Percentiles rank a stretch among this genome's conserved stretches.
Evolutionary conservation across 2,329 filamentous ascomycete species (phyloP).

Genomic region (Claviceps sp.): DNA sequence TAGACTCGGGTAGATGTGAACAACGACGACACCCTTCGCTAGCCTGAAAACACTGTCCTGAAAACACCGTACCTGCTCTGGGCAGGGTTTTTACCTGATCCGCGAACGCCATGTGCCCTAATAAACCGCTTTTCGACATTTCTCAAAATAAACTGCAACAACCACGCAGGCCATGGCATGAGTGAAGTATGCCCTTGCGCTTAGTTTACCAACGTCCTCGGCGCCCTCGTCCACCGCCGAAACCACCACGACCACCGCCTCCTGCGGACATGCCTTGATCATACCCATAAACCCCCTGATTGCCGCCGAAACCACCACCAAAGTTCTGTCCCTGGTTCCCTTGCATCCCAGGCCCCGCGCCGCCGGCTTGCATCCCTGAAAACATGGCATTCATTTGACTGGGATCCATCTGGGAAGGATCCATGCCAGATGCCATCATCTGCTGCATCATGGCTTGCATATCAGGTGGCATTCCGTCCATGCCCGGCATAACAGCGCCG

Average conservation of each 20-base stretch:
- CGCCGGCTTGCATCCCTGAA: conserved; percentile 38
- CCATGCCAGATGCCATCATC: conserved; percentile 53
- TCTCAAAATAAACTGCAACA: background rate
- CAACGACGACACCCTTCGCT: background rate
- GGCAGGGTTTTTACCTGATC: background rate
- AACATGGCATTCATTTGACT: conserved; percentile 47
- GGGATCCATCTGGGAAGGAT: conserved; percentile 53
- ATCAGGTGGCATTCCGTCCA: conserved; percentile 52
- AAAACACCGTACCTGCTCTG: background rate
- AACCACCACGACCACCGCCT: conserved; percentile 19
- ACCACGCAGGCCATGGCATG: background rate
- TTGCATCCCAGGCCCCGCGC: conserved; percentile 29
- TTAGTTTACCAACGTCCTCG: conserved; percentile 15
- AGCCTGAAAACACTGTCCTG: background rate
- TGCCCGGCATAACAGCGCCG: conserved; percentile 34
- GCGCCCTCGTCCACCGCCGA: conserved; percentile 18
- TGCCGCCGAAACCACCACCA: conserved; percentile 37
- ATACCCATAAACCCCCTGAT: conserved; percentile 38
- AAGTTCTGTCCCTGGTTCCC: conserved; percentile 39
- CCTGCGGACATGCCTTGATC: conserved; percentile 33
- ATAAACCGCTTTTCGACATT: background rate
- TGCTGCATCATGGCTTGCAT: conserved; percentile 60
- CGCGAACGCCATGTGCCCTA: conserved; percentile 1
- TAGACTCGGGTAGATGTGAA: too few relatives aligned
- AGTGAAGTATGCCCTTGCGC: background rate